Base-by-base conservation (phyloP, 768 basidiomycete genomes). In the Cytidiella melzeri region DNA sequence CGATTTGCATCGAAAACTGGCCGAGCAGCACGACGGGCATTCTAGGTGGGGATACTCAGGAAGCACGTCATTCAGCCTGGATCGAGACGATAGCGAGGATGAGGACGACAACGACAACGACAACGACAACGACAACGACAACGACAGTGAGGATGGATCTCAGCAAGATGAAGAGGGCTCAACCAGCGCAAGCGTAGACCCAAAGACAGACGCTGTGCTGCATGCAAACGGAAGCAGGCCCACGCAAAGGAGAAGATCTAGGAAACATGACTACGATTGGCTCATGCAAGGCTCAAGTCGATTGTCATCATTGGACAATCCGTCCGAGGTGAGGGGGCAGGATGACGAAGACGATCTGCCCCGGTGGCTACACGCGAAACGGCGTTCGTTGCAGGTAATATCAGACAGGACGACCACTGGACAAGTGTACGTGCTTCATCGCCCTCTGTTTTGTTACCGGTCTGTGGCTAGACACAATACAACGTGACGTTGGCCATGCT, bases 11-110 rank as follows among this genome's bases (percentile, higher is more conserved):
- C 54, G 54, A 45, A 56, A 63, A 36, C 57, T 77, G 38, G 72
- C 73, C 1, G 53, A 62, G 26, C 49, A 66, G 49, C 62, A 69
- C 48, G 63, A 61, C 24, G 75, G 73, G 4, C 53, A 52, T 27
- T 58, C 63, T 13, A 62, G 59, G 34, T 76, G 69, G 68, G 74
- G 73, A 9, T 77, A 67, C 48, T 52, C 60, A 24, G 60, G 62
- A 44, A 63, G 61, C 54, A 56, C 59, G 24, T 61, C 61, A 10
- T 59, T 64, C 43, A 64, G 62, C 5, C 52, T 67, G 30, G 57
- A 59, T 25, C 60, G 62, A 38, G 45, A 54, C 24, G 43, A 49
- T 13, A 23, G 47, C 44, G 42, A 54, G 20, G 24, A 20, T 12
- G 19, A 51, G 46, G 11, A 48, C 42, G 39, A 52, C 26, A 41